A percentile compares a stretch with the other conserved stretches of the same genome.
Evolutionary conservation across 2,329 filamentous ascomycete genomes (phyloP).

Genomic region (Colletotrichum sp.): DNA sequence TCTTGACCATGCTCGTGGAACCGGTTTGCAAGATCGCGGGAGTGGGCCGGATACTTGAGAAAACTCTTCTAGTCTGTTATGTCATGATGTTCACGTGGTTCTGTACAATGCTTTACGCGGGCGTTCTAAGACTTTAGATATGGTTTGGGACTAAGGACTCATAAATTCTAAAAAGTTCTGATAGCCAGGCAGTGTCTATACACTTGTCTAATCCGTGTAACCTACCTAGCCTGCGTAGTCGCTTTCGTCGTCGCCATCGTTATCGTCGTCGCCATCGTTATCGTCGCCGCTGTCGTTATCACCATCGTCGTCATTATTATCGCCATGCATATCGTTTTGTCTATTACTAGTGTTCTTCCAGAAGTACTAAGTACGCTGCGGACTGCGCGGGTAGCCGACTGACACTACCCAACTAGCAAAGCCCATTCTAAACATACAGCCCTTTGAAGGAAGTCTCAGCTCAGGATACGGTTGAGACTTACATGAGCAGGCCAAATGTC

Average conservation of each 20-base stretch:
- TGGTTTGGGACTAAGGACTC: neutral
- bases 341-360: too few species aligned
- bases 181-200: too few species aligned
- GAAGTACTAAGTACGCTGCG: too few species aligned
- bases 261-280: too few species aligned
- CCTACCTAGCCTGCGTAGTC: too few species aligned
- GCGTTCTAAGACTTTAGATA: neutral
- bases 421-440: neutral
- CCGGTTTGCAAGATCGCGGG: neutral
- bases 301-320: too few species aligned
- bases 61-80: neutral
- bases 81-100: neutral
- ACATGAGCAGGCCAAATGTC: neutral
- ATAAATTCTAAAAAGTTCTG: neutral
- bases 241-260: too few species aligned
- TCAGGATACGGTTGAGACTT: fast-evolving
- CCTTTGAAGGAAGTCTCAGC: neutral
- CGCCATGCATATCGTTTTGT: too few species aligned
- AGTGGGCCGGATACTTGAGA: neutral
- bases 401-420: too few species aligned
- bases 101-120: neutral
- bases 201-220: too few species aligned
- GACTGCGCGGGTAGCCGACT: too few species aligned
- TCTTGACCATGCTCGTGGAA: neutral
- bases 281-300: too few species aligned